These are phyloP conservation scores for Kurtzmaniella cleridarum DNA, from an alignment of 805 yeast genomes.

Conservation along the genomic window DNA sequence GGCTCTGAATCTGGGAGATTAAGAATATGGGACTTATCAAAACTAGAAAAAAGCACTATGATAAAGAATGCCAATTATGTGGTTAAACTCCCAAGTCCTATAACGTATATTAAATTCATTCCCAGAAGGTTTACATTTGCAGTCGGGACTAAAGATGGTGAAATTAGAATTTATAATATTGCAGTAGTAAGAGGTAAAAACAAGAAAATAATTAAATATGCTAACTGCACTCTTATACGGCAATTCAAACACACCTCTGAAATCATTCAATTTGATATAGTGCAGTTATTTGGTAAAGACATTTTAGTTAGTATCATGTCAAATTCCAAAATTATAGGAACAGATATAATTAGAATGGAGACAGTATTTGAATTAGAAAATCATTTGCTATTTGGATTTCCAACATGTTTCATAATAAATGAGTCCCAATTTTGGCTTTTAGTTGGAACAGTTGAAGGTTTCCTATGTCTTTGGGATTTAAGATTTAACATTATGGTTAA, in stretches of 20 bases:
- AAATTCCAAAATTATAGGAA: conserved; percentile 41
- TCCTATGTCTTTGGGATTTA: conserved; percentile 76
- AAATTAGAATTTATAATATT: conserved; percentile 31
- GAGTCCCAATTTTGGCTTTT: conserved; percentile 55
- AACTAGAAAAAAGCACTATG: conserved; percentile 57
- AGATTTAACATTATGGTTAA: conserved; percentile 58
- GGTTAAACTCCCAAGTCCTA: conserved; percentile 42
- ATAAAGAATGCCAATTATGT: conserved; percentile 42
- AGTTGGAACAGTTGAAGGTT: conserved; percentile 71
- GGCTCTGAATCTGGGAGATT: conserved; percentile 73
- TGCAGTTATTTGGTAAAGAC: conserved; percentile 23
- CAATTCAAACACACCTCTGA: conserved; percentile 19
- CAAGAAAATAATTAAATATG: conserved; percentile 23
- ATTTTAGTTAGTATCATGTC: conserved; percentile 50
- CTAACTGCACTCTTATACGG: conserved; percentile 31
- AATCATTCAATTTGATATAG: too few species aligned
- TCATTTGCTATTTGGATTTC: conserved; percentile 61
- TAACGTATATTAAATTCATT: conserved; percentile 48
- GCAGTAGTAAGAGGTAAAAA: conserved; percentile 30
- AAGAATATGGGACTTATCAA: conserved; percentile 71
- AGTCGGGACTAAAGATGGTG: conserved; percentile 47
- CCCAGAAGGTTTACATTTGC: conserved; percentile 54
- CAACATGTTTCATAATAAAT: conserved; percentile 56
- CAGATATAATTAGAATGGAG: conserved; percentile 58
- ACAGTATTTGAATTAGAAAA: conserved; percentile 39